These are phyloP conservation scores for Emergomyces pasteurianus DNA, from an alignment of 2,329 filamentous ascomycete genomes.

Conservation along the genomic window DNA sequence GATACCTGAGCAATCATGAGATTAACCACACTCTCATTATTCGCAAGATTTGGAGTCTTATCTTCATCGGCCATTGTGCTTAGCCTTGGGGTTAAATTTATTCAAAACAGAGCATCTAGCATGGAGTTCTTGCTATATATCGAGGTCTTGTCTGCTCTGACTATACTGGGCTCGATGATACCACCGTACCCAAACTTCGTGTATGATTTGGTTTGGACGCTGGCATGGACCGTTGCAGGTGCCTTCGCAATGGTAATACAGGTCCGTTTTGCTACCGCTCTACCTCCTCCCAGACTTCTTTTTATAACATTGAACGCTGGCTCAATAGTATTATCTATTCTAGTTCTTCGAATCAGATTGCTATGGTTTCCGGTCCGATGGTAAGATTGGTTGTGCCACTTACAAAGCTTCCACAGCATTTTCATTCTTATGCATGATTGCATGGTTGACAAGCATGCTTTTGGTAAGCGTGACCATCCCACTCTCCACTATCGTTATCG, in stretches of 20 bases:
- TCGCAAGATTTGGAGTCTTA: neutral
- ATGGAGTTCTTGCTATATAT: conserved; percentile 2
- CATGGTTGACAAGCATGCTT: conserved; percentile 1
- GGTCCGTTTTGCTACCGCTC: neutral
- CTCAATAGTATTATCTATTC: neutral
- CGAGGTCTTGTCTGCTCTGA: neutral
- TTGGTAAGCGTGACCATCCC: neutral
- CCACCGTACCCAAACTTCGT: conserved; percentile 2
- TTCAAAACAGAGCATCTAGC: neutral
- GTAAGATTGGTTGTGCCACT: neutral
- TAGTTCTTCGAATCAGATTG: conserved; percentile 4
- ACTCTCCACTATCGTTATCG: too few species aligned
- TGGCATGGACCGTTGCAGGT: neutral
- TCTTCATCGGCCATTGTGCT: neutral
- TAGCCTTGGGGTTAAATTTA: neutral
- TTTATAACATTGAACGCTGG: neutral
- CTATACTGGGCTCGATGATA: neutral
- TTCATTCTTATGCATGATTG: neutral
- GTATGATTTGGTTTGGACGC: conserved; percentile 2
- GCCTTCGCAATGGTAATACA: neutral
- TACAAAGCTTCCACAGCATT: conserved; percentile 2
- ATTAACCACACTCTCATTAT: neutral
- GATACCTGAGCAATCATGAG: neutral
- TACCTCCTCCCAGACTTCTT: neutral
- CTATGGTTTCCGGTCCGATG: neutral